phyloP scores from a whole-genome alignment of 768 basidiomycete genomes.

The Panaeolus papilionaceus region DNA sequence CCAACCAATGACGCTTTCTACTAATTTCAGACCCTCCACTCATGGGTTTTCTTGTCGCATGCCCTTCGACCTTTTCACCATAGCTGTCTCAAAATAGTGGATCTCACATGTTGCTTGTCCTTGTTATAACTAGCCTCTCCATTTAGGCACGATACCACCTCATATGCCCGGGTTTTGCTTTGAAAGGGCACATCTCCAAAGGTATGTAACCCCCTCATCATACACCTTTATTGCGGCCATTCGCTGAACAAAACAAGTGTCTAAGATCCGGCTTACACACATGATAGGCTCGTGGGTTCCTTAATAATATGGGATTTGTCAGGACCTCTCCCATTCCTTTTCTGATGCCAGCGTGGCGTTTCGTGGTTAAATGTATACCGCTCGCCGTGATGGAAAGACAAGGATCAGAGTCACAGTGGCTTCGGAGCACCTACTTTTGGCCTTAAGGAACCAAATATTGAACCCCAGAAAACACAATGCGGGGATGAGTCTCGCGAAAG shows the following conservation, averaged over 20 bases:
- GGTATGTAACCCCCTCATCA: background rate
- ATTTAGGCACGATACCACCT: background rate
- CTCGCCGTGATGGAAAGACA: background rate
- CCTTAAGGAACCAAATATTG: background rate
- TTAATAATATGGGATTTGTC: background rate
- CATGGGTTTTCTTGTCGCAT: background rate
- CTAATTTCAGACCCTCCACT: too few relatives aligned
- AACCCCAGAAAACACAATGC: conserved; percentile 1
- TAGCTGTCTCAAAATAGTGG: background rate
- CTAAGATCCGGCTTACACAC: conserved; percentile 6
- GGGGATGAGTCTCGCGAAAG: background rate
- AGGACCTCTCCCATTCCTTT: background rate
- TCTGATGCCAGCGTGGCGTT: conserved; percentile 8
- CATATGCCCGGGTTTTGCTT: background rate
- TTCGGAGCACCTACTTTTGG: background rate
- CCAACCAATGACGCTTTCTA: too few relatives aligned
- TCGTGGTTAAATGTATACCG: background rate
- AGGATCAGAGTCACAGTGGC: background rate
- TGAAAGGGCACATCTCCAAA: background rate
- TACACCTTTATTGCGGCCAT: background rate
- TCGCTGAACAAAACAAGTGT: background rate
- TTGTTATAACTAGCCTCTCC: background rate
- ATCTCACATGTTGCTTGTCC: background rate
- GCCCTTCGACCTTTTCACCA: background rate
- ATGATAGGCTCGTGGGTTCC: background rate